Base-by-base conservation (phyloP, 371 early-diverging fungal genomes). In the Mucor saturninus region DNA sequence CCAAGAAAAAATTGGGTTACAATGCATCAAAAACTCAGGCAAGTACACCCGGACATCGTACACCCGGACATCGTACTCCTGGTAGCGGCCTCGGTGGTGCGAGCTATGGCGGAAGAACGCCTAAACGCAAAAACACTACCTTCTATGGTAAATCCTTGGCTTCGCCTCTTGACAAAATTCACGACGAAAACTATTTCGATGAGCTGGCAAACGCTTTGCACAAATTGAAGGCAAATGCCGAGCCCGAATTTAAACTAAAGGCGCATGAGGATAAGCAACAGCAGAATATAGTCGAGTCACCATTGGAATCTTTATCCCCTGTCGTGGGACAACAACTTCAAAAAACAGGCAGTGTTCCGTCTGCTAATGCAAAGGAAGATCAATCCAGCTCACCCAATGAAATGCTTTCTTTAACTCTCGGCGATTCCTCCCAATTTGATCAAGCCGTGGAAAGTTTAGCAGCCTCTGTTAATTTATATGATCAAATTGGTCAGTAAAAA, bases 391-490 rank as follows among this genome's bases (percentile, higher is more conserved):
- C 49, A 10, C 30, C 31, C 13, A 21, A 28, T 49, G 68, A 68
- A 9, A 52, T 69, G 45, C 75, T 71, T 43, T 81, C 89, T 0
- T 68, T 95, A 51, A 88, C 88, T 1, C 69, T 93, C 21, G 86
- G 87, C 14, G 92, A 93, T 68, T 80, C 87, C n/a, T 68, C 83
- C 10, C 83, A 86, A 51, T 76, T 89, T 32, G 76, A 77, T 7
- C 79, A 77, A 11, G 94, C 95, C 13, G 81, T 90, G 35, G 73
- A 77, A 10, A 79, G 85, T 54, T 75, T 94, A 13, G 64, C 73
- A 21, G 72, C 72, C 14, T 92, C 92, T 11, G 84, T 88, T n/a
- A 92, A 92, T 59, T 77, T 95, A n/a, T 91, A 88, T 54, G 95
- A 95, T 61, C 94, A 95, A 70, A 80, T 89, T 40, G 35, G 35